Evolutionary conservation across 2,329 filamentous ascomycete species (phyloP).

Genomic region (Aspergillus amoenus): DNA sequence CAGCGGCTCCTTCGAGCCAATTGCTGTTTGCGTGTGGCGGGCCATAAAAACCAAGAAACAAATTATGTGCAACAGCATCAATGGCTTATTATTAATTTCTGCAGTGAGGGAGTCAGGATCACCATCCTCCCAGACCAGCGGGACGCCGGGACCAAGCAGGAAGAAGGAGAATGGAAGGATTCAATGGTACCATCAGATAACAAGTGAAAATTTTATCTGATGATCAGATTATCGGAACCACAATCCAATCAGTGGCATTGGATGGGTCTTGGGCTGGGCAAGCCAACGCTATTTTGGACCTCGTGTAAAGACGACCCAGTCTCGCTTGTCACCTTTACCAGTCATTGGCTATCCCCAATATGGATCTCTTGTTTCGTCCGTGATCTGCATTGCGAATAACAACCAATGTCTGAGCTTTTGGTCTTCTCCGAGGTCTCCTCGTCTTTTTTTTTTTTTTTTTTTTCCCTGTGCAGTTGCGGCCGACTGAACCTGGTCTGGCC

Average conservation of each 20-base stretch:
- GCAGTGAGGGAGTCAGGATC: not conserved
- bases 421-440: not conserved
- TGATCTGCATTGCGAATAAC: not conserved
- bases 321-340: not conserved
- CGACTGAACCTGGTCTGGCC: not conserved
- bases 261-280: not conserved
- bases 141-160: not conserved
- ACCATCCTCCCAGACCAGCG: not conserved
- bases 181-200: slow-evolving; percentile 26
- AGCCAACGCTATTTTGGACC: slow-evolving; percentile 1
- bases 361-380: not conserved
- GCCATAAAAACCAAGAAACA: not conserved
- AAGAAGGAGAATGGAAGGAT: not conserved
- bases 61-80: not conserved
- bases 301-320: not conserved
- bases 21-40: not conserved
- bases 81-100: not conserved
- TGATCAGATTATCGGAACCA: slow-evolving; percentile 23
- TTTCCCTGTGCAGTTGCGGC: not conserved
- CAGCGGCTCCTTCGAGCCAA: not conserved
- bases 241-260: not conserved
- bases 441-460: not conserved
- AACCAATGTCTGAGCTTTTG: not conserved
- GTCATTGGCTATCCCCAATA: not conserved
- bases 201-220: slow-evolving; percentile 25